Conservation (phyloP, 2,329 filamentous ascomycete species). For the Cladophialophora immunda region DNA sequence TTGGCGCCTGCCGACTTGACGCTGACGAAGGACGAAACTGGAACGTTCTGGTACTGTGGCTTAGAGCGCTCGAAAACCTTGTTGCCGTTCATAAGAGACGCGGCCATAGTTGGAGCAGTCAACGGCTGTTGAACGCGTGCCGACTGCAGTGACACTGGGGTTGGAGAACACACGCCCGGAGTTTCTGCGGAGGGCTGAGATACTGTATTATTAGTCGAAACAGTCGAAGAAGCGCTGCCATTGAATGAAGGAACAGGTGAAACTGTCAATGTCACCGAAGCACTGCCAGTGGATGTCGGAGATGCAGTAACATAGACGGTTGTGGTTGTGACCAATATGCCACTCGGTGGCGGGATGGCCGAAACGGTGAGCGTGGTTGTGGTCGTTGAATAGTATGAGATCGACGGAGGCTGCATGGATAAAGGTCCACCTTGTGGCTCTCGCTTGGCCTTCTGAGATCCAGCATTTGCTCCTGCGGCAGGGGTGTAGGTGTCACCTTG, state of each 20-base stretch:
- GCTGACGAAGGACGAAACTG: slow-evolving; percentile 77
- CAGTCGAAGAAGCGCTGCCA: slow-evolving; percentile 15
- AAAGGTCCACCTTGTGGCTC: slow-evolving; percentile 25
- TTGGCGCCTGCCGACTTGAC: slow-evolving; percentile 83
- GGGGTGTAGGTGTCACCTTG: slow-evolving; percentile 76
- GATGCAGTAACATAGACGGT: slow-evolving; percentile 15
- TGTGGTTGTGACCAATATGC: slow-evolving; percentile 28
- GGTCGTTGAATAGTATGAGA: slow-evolving; percentile 34
- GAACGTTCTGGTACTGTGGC: slow-evolving; percentile 81
- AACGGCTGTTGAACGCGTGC: slow-evolving; percentile 30
- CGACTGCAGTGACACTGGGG: slow-evolving; percentile 26
- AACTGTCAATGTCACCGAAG: slow-evolving; percentile 3
- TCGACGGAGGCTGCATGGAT: slow-evolving; percentile 12
- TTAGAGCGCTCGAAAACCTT: slow-evolving; percentile 84
- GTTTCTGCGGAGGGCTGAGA: slow-evolving; percentile 8
- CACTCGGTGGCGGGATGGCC: slow-evolving; percentile 15
- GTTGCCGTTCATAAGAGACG: slow-evolving; percentile 66
- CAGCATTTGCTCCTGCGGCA: slow-evolving; percentile 23
- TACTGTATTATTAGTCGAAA: neutral
- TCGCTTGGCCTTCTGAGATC: slow-evolving; percentile 25
- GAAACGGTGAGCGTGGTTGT: slow-evolving; percentile 28
- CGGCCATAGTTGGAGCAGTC: slow-evolving; percentile 29
- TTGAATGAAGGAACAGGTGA: slow-evolving; percentile 8
- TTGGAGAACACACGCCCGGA: slow-evolving; percentile 31
- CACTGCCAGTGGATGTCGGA: slow-evolving; percentile 16